Evolutionary conservation across 352 stramenopile species (phyloP).

Genomic region (Phytophthora citrophthora): DNA sequence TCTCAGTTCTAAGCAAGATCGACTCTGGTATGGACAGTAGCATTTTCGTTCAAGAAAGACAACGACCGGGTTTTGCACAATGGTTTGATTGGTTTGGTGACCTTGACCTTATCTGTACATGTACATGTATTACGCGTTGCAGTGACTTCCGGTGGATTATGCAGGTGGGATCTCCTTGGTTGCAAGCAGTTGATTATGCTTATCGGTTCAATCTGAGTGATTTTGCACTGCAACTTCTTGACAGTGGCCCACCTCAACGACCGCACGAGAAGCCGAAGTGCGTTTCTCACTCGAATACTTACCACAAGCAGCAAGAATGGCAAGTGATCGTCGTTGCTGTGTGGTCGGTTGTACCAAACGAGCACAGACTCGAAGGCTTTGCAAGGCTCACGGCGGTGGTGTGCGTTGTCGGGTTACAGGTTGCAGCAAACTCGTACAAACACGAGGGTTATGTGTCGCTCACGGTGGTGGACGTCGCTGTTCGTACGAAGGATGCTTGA

Average conservation of each 20-base stretch:
- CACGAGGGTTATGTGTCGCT: conserved; percentile 66
- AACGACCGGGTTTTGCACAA: no score
- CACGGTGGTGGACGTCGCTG: conserved; percentile 71
- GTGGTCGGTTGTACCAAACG: conserved; percentile 66
- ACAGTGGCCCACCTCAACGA: neutral
- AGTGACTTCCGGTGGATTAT: neutral
- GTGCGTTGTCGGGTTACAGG: conserved; percentile 63
- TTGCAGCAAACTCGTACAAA: conserved; percentile 81
- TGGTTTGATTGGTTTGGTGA: no score
- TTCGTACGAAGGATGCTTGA: conserved; percentile 59
- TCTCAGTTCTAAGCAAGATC: conserved; percentile 89
- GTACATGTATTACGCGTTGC: neutral
- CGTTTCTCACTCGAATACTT: neutral
- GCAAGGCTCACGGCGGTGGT: conserved; percentile 81
- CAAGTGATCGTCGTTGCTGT: conserved; percentile 41
- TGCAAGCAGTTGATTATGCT: conserved; percentile 1
- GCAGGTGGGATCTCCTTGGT: neutral
- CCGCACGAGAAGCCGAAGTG: neutral
- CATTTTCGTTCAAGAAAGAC: no score
- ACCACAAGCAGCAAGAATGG: neutral
- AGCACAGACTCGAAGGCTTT: conserved; percentile 69
- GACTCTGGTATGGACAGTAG: neutral
- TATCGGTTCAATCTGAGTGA: conserved; percentile 1
- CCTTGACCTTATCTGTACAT: no score
- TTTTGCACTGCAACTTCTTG: neutral